Evolutionary conservation across 2,329 filamentous ascomycete genomes (phyloP).

Genomic region (Penicillium sp.): DNA sequence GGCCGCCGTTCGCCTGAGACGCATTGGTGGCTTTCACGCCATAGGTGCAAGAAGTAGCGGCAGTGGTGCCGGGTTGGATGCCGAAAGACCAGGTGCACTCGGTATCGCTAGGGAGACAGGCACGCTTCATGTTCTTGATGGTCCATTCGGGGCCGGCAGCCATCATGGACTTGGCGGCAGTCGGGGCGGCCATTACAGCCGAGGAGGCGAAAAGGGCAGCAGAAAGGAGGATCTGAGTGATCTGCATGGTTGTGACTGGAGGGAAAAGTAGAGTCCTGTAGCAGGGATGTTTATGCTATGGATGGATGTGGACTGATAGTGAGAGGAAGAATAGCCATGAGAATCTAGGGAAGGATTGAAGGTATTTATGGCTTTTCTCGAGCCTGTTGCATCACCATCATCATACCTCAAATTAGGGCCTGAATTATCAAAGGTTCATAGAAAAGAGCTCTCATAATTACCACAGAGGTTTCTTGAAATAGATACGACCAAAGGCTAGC

Average conservation of each 20-base stretch:
- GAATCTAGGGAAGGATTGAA: background rate
- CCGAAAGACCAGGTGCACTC: constrained; percentile 45
- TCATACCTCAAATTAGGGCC: background rate
- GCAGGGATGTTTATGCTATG: background rate
- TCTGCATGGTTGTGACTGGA: constrained; percentile 39
- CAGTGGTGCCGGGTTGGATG: constrained; percentile 35
- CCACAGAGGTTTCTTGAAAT: constrained; percentile 1
- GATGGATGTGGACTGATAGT: background rate
- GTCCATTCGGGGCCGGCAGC: constrained; percentile 41
- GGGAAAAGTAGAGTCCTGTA: background rate
- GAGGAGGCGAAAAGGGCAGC: constrained; percentile 34
- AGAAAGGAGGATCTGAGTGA: constrained; percentile 39
- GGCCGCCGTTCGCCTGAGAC: constrained; percentile 39
- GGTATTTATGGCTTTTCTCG: constrained; percentile 14
- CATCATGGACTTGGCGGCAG: constrained; percentile 40
- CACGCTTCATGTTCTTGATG: constrained; percentile 40
- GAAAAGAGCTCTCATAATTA: background rate
- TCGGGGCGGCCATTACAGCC: constrained; percentile 35
- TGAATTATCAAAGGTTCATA: no score
- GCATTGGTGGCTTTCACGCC: constrained; percentile 34
- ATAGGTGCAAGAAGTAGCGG: constrained; percentile 38
- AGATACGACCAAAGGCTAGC: constrained; percentile 4
- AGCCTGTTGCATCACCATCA: background rate
- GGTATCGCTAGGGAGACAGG: constrained; percentile 39
- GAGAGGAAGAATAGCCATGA: background rate